A percentile compares a stretch with the other conserved stretches of the same genome.
These are phyloP conservation scores for Galeopsis tetrahit DNA, from an alignment of 257 asterid genomes.

Conservation along the genomic window DNA sequence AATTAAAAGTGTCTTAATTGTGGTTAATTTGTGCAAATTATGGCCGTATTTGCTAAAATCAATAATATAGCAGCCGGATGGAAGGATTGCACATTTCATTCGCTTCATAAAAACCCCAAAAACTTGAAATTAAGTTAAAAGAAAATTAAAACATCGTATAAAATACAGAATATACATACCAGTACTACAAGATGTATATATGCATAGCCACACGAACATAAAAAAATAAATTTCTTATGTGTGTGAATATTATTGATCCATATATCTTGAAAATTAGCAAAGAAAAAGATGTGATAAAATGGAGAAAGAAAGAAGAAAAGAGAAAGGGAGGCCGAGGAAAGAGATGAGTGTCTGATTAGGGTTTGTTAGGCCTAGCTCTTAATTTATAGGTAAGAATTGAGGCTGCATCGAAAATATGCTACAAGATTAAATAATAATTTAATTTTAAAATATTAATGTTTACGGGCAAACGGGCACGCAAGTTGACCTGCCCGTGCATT, in stretches of 20 bases:
- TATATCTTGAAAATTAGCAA: not conserved
- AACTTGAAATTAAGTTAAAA: too few species aligned
- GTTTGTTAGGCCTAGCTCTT: conserved; percentile 16
- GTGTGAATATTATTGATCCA: too few species aligned
- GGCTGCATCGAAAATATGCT: not conserved
- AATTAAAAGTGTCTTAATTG: conserved; percentile 22
- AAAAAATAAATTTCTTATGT: not conserved
- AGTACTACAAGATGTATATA: not conserved
- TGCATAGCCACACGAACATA: too few species aligned
- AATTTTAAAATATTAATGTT: not conserved
- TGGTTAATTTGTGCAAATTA: conserved; percentile 43
- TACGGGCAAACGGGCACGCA: conserved; percentile 38
- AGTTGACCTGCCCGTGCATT: conserved; percentile 36
- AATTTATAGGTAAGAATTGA: conserved; percentile 27
- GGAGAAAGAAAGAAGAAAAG: not conserved
- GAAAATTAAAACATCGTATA: too few species aligned
- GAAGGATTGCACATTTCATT: conserved; percentile 44
- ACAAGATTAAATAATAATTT: not conserved
- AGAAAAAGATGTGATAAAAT: not conserved
- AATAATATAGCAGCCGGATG: conserved; percentile 43
- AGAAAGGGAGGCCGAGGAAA: conserved; percentile 31
- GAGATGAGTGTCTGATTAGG: conserved; percentile 17
- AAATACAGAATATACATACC: too few species aligned
- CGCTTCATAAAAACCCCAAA: too few species aligned
- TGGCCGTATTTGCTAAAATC: conserved; percentile 49